Evolutionary conservation across 1,284 basidiomycete genomes (phyloP), one percentile per base, ranked within the genome.

Genomic region (Cutaneotrichosporon sp.): DNA sequence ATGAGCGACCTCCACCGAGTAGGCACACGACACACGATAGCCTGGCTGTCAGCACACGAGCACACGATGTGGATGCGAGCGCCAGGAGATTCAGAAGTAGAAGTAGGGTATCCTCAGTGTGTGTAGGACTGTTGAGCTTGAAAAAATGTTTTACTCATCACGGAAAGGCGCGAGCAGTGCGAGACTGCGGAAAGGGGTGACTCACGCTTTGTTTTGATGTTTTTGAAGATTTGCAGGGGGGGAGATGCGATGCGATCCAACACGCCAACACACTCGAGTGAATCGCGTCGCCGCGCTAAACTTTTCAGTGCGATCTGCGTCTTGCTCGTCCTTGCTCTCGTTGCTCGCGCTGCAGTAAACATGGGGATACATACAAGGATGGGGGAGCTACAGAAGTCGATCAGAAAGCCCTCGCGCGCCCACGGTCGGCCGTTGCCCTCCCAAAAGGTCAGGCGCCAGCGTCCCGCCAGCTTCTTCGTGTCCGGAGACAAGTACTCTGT

Each of bases 391-490:
- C 16, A 24, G 49, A 56, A 73, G 73, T 75, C 76, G 76, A 78
- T 78, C 76, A 78, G 76, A 78, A 77, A 78, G 73, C 74, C 75
- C 70, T 68, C 73, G 68, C 69, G 58, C 61, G 70, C 74, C 75
- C 76, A 71, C 75, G 70, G 59, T 50, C 54, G 42, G 53, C 58
- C 53, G 65, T 67, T 64, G 59, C 63, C 60, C 67, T 66, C 64
- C 66, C 63, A 63, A 24, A 59, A 63, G 66, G 70, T 63, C 61
- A 53, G 61, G 64, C 47, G 60, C 66, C 62, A 64, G 57, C 58
- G 58, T 54, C 63, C 61, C 73, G 76, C 76, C 76, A 78, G 76
- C 76, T 73, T 78, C 76, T 75, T 78, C 76, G 76, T 57, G 55
- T 56, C 56, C 61, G 54, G 59, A 52, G 56, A 42, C 59, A 69